These are phyloP conservation scores for Eryngium alpinum DNA, from an alignment of 140 eudicot genomes.

Conservation along the genomic window DNA sequence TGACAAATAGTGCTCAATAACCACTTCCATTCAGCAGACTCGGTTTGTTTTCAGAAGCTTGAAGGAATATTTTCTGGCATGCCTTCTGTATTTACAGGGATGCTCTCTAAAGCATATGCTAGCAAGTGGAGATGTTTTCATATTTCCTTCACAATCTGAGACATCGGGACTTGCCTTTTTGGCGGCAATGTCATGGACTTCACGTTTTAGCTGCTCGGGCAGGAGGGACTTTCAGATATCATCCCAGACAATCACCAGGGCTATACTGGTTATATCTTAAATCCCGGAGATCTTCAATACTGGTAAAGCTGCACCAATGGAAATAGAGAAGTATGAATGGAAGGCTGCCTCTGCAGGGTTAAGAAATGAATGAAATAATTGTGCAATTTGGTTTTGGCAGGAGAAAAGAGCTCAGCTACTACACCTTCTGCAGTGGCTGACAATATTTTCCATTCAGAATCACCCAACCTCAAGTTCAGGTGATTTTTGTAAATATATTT, in stretches of 20 bases:
- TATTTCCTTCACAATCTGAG: constrained; percentile 97
- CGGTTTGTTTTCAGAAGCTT: constrained; percentile 51
- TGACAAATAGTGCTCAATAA: not conserved
- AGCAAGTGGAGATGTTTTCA: constrained; percentile 81
- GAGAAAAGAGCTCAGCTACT: constrained; percentile 61
- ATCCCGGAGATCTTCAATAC: constrained; percentile 88
- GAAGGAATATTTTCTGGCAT: constrained; percentile 65
- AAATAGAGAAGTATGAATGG: constrained; percentile 97
- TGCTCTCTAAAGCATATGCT: constrained; percentile 91
- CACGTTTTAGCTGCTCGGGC: constrained; percentile 88
- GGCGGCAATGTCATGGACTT: constrained; percentile 92
- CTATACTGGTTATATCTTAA: constrained; percentile 69
- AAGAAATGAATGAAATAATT: constrained; percentile 75
- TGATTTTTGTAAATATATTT: constrained; percentile 21
- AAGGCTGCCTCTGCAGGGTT: constrained; percentile 79
- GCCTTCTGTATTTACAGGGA: constrained; percentile 96
- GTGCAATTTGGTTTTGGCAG: constrained; percentile 98
- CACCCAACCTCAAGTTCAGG: constrained; percentile 34
- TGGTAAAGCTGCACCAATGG: constrained; percentile 86
- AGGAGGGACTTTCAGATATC: constrained; percentile 86
- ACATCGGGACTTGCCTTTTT: constrained; percentile 87
- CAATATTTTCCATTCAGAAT: constrained; percentile 31
- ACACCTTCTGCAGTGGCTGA: constrained; percentile 74
- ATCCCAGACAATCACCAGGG: constrained; percentile 86
- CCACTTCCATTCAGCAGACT: not conserved